Percentiles rank a stretch among this genome's conserved stretches.
These are phyloP conservation scores for Trametes coccinea DNA, from an alignment of 768 basidiomycete genomes.

Conservation along the genomic window DNA sequence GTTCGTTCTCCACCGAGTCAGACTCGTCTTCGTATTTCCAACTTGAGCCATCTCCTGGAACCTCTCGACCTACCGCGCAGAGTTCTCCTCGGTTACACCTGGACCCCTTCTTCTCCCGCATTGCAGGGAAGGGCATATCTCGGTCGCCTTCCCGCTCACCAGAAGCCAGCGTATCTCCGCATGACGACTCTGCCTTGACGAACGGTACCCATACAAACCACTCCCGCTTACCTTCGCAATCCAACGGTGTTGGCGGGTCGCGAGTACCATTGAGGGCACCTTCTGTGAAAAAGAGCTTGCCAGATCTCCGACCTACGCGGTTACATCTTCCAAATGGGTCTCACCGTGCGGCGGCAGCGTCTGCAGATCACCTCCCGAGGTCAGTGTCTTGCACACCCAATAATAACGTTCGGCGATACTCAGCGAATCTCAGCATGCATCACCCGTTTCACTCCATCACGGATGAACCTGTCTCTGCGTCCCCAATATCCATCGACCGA, in stretches of 20 bases:
- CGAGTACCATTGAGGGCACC: slow-evolving; percentile 6
- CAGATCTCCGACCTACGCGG: slow-evolving; percentile 68
- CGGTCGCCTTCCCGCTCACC: slow-evolving; percentile 51
- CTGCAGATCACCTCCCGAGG: slow-evolving; percentile 47
- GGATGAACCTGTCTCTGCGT: slow-evolving; percentile 37
- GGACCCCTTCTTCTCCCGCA: slow-evolving; percentile 44
- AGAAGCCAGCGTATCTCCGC: slow-evolving; percentile 56
- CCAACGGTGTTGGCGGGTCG: slow-evolving; percentile 32
- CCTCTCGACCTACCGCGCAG: slow-evolving; percentile 30
- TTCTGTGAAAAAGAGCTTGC: slow-evolving; percentile 76
- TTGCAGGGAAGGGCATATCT: slow-evolving; percentile 22
- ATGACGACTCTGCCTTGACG: slow-evolving; percentile 53
- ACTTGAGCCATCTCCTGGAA: slow-evolving; percentile 32
- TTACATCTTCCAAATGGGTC: slow-evolving; percentile 35
- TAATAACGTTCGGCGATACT: neutral
- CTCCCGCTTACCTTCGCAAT: slow-evolving; percentile 16
- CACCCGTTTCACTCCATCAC: slow-evolving; percentile 15
- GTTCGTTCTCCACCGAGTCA: slow-evolving; percentile 64
- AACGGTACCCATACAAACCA: slow-evolving; percentile 41
- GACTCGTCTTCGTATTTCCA: slow-evolving; percentile 52
- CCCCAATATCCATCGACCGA: slow-evolving; percentile 43
- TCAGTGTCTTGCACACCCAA: slow-evolving; percentile 33
- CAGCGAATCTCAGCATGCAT: slow-evolving; percentile 27
- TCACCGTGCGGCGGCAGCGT: slow-evolving; percentile 32
- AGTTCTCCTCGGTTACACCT: slow-evolving; percentile 53